Base-by-base conservation (phyloP, 495 filamentous ascomycete species). In the Hypoxylon trugodes region DNA sequence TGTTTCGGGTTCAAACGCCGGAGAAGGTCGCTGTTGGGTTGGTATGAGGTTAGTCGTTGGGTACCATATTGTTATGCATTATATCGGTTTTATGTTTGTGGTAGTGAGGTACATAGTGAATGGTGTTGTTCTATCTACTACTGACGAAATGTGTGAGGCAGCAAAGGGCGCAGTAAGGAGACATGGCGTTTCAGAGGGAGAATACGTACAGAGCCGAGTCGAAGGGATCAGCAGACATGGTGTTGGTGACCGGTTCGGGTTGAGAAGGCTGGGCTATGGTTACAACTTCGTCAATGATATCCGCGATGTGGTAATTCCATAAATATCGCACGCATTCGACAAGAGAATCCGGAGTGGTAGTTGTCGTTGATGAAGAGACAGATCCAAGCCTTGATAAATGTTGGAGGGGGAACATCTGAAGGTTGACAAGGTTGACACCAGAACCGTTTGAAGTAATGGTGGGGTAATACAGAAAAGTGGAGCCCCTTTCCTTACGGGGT, bases 1-100 rank as follows among this genome's bases (percentile, higher is more conserved):
- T 92, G 86, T 73, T 93, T 93, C 6, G 95, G 95, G 78, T 96
- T 93, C 55, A 99, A 89, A 36, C 96, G 95, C 64, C 96, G 95
- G 78, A 99, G 95, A 66, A 99, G 93, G 82, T 99, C 95, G 70
- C 95, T 98, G 71, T 21, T 42, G 38, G 15, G 36, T 36, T 30
- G 13, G 15, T 8, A 2, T 24, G 7, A 18, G 6, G 19, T 59
- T 42, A 59, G 55, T n/a, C n/a, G n/a, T n/a, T n/a, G n/a, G n/a
- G n/a, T n/a, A n/a, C n/a, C n/a, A n/a, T n/a, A n/a, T n/a, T n/a
- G n/a, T n/a, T n/a, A n/a, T n/a, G n/a, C 7, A 42, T 16, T 6
- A 19, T 32, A 21, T 16, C 28, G 15, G 13, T 50, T 25, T 56
- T 50, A 59, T 66, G 35, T 53, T 15, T 37, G 18, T 18, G 19